phyloP scores from a whole-genome alignment of 2,329 filamentous ascomycete species.

The Pseudogymnoascus sp. region DNA sequence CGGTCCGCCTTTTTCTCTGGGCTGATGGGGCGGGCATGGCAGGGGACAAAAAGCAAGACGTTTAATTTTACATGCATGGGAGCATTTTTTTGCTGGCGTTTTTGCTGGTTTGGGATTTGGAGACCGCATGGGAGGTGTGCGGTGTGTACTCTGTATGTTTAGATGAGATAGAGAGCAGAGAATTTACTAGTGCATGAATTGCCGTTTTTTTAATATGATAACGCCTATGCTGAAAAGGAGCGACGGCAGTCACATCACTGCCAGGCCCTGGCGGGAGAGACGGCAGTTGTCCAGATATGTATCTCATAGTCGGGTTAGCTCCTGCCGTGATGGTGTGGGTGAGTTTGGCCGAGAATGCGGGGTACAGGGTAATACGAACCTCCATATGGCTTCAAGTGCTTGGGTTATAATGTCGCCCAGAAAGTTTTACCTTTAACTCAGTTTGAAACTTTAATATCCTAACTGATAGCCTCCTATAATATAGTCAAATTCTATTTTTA shows the following conservation, averaged over 20 bases:
- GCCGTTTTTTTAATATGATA: neutral
- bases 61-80: conserved; percentile 5
- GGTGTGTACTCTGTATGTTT: conserved; percentile 8
- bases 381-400: neutral
- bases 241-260: neutral
- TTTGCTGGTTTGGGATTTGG: neutral
- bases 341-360: conserved; percentile 1
- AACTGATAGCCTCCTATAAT: neutral
- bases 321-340: neutral
- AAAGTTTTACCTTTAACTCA: neutral
- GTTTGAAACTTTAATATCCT: neutral
- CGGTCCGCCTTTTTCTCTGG: conserved; percentile 1
- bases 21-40: conserved; percentile 6
- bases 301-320: neutral
- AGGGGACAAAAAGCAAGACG: conserved; percentile 7
- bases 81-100: conserved; percentile 6
- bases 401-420: neutral
- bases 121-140: neutral
- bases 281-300: neutral
- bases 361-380: neutral
- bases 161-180: neutral
- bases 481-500: neutral
- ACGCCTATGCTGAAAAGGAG: neutral
- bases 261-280: neutral
- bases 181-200: neutral